Percentiles rank a stretch among this genome's conserved stretches.
Evolutionary conservation across 2,329 filamentous ascomycete genomes (phyloP).

Genomic region (Arthrobotrys pseudoclavata): DNA sequence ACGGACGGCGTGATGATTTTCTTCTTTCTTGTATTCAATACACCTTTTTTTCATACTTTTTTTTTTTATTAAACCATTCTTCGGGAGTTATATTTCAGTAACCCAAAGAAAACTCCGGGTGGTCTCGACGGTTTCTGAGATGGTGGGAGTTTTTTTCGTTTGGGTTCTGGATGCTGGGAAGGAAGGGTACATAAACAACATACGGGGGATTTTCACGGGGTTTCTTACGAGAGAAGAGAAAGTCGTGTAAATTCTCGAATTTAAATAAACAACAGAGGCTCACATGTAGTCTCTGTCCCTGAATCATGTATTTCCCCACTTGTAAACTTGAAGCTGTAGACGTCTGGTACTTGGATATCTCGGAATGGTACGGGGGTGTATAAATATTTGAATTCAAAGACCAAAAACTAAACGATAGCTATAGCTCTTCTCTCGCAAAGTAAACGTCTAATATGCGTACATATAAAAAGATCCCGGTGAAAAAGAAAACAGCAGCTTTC

Average conservation of each 20-base stretch:
- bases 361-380: background rate
- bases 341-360: background rate
- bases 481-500: background rate
- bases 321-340: background rate
- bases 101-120: background rate
- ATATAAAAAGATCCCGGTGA: background rate
- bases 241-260: too few relatives aligned
- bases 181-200: background rate
- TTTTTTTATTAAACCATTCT: constrained; percentile 34
- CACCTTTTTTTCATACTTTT: constrained; percentile 1
- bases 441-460: background rate
- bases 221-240: background rate
- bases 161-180: background rate
- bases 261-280: background rate
- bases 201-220: background rate
- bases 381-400: background rate
- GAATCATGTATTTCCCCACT: background rate
- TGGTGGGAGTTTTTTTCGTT: background rate
- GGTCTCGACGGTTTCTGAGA: too few relatives aligned
- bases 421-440: background rate
- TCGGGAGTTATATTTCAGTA: constrained; percentile 8
- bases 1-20: constrained; percentile 10
- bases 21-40: constrained; percentile 40
- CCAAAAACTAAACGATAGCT: background rate
- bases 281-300: background rate